Evolutionary conservation across 805 yeast genomes (phyloP), one percentile per base, ranked within the genome.

Genomic region (Yarrowia sp.): DNA sequence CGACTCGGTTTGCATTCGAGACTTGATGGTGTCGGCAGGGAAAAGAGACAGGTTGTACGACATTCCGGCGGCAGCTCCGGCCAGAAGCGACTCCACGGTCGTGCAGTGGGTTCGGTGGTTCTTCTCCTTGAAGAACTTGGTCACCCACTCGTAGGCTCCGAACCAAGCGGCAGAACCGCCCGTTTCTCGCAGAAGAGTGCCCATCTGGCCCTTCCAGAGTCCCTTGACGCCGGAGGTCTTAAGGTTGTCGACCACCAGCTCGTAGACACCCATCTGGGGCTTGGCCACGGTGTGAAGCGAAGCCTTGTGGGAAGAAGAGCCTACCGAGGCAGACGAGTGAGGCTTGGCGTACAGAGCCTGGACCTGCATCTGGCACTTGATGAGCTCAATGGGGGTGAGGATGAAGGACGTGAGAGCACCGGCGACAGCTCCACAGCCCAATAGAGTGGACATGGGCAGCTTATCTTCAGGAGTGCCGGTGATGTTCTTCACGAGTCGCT

Each of bases 131-230:
- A 71, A 64, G 14, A 46, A 35, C 16, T 38, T 32, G 41, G 70
- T 76, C 8, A 84, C 79, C 55, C 83, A 79, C 75, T 92, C 97
- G 77, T 92, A 92, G 16, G 95, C 86, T 0, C 97, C 94, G 79
- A 93, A 93, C 98, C 98, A 93, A 1, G 94, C 88, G 4, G 97
- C 91, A 1, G 97, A 90, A 8, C 98, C 98, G 38, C 92, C 89
- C 46, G 91, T 84, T 76, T 93, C 98, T 73, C 98, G 84, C 1
- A 90, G 71, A 59, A 91, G 79, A 0, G 98, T 93, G 22, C 95
- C 88, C 0, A 87, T 80, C 72, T 92, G 92, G 1, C 98, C 98
- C 71, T 85, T 85, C 97, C 97, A 93, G 70, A 93, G 82, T 0
- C 97, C 97, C 10, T 72, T 52, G 0, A 91, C 8, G 0, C 98